phyloP scores from a whole-genome alignment of 345 rosid species.

The Arabis hirsuta region DNA sequence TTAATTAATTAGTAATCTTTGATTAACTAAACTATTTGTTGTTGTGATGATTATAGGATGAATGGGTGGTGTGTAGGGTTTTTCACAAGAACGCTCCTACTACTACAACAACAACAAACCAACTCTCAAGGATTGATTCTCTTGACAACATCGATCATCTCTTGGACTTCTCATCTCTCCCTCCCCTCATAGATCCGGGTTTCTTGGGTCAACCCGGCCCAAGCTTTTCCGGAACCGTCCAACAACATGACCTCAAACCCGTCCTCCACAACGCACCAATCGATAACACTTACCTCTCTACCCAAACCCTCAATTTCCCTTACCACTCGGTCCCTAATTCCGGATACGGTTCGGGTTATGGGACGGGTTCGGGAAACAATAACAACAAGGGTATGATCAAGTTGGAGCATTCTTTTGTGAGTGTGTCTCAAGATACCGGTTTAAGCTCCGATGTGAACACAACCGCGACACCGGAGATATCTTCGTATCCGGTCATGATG shows the following conservation, averaged over 20 bases:
- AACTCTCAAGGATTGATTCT: conserved; percentile 45
- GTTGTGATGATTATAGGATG: conserved; percentile 57
- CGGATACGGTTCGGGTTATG: conserved; percentile 41
- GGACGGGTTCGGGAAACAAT: conserved; percentile 36
- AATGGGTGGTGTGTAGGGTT: conserved; percentile 97
- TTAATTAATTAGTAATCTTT: conserved; percentile 15
- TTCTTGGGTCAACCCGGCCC: conserved; percentile 41
- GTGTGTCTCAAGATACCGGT: conserved; percentile 64
- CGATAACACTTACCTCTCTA: conserved; percentile 83
- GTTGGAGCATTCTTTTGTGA: conserved; percentile 43
- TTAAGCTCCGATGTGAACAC: conserved; percentile 54
- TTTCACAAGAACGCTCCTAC: conserved; percentile 69
- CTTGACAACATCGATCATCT: conserved; percentile 61
- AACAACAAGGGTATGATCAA: conserved; percentile 37
- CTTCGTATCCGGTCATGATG: conserved; percentile 40
- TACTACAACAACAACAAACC: conserved; percentile 27
- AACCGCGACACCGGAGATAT: conserved; percentile 52
- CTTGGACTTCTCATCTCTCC: conserved; percentile 40
- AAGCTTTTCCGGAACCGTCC: conserved; percentile 30
- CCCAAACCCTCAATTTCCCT: conserved; percentile 45
- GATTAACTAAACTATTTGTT: conserved; percentile 8
- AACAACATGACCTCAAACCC: conserved; percentile 37
- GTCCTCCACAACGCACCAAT: conserved; percentile 50
- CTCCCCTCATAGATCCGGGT: conserved; percentile 39
- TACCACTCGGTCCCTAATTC: conserved; percentile 37